Evolutionary conservation across 2,329 filamentous ascomycete genomes (phyloP).

Genomic region (Paecilomyces formosus): DNA sequence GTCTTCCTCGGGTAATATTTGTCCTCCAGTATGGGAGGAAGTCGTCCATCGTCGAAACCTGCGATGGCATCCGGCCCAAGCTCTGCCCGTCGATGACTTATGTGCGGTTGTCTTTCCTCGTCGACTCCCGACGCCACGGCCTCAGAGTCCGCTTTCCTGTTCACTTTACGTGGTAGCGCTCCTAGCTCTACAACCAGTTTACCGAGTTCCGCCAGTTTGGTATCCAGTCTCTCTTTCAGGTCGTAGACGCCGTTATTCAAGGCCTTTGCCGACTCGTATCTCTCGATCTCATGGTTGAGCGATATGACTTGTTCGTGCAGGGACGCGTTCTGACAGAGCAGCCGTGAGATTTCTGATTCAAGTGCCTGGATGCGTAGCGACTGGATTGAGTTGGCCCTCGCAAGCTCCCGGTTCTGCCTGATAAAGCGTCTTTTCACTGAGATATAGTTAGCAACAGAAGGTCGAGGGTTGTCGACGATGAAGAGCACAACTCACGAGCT

Average conservation of each 20-base stretch:
- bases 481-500: constrained; percentile 30
- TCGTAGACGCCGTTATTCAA: constrained; percentile 42
- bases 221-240: constrained; percentile 48
- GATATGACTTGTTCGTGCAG: constrained; percentile 53
- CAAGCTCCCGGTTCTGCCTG: constrained; percentile 60
- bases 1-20: constrained; percentile 51
- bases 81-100: constrained; percentile 9
- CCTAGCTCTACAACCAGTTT: constrained; percentile 49
- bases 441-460: neutral
- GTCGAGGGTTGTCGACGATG: neutral
- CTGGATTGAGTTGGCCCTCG: constrained; percentile 56
- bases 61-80: constrained; percentile 9
- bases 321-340: constrained; percentile 54
- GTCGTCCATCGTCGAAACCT: constrained; percentile 25
- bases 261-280: constrained; percentile 35
- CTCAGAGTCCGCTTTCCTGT: constrained; percentile 12
- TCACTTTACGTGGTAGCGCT: constrained; percentile 26
- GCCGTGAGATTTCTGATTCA: constrained; percentile 53
- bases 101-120: constrained; percentile 4
- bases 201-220: constrained; percentile 50
- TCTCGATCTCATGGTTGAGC: constrained; percentile 48
- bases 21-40: constrained; percentile 54
- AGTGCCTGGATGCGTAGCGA: constrained; percentile 57
- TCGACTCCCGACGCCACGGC: constrained; percentile 6
- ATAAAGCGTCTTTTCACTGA: constrained; percentile 58